A percentile compares a stretch with the other conserved stretches of the same genome.
Conservation (phyloP, 768 basidiomycete species). For the Baorangia bicolor region DNA sequence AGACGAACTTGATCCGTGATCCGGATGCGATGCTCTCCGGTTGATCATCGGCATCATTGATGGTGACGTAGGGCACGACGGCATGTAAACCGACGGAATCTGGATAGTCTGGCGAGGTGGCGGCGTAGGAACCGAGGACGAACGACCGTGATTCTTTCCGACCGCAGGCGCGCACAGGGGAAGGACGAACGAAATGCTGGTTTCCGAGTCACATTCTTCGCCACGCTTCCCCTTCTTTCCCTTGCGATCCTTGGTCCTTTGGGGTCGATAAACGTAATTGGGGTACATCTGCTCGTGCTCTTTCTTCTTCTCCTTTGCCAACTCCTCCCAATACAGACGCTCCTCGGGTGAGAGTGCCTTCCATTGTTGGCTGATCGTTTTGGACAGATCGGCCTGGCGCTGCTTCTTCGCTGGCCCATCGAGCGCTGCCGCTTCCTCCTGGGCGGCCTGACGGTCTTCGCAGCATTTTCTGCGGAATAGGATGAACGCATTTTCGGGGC, state of each 20-base stretch:
- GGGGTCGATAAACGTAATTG: constrained; percentile 77
- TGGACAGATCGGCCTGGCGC: constrained; percentile 76
- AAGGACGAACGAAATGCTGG: constrained; percentile 48
- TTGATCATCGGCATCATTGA: constrained; percentile 55
- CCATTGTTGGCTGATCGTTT: constrained; percentile 82
- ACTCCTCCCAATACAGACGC: constrained; percentile 69
- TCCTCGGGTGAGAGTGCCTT: constrained; percentile 65
- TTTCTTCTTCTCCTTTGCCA: constrained; percentile 77
- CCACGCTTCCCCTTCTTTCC: constrained; percentile 42
- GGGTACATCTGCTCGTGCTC: constrained; percentile 76
- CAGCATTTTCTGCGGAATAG: constrained; percentile 79
- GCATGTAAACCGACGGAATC: constrained; percentile 62
- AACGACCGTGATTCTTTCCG: constrained; percentile 46
- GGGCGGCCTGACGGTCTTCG: constrained; percentile 62
- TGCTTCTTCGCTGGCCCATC: constrained; percentile 61
- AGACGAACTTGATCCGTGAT: constrained; percentile 42
- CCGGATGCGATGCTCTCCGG: constrained; percentile 54
- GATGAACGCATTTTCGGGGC: constrained; percentile 84
- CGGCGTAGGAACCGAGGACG: constrained; percentile 62
- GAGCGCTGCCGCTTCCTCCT: constrained; percentile 42
- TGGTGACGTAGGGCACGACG: constrained; percentile 65
- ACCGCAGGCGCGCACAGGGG: constrained; percentile 39
- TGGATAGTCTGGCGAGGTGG: constrained; percentile 67
- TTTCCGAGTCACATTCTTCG: constrained; percentile 49
- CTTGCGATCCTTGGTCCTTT: constrained; percentile 51